Base-by-base conservation (phyloP, 305 asterid species). In the Fraxinus paxiana region DNA sequence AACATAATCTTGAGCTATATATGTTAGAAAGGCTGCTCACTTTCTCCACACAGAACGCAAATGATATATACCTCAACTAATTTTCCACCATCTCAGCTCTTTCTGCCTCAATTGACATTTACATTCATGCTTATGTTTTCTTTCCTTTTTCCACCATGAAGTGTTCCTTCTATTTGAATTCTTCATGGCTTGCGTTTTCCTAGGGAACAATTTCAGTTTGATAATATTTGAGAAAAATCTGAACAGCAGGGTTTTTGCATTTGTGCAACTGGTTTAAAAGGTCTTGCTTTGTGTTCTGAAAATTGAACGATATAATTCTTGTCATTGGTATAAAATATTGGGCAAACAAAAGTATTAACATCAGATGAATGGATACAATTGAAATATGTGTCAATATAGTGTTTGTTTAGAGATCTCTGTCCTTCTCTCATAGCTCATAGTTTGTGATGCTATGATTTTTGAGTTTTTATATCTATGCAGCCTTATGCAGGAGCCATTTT, bases 401-500 rank as follows among this genome's bases (percentile, higher is more conserved):
- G n/a, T 61, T 61, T 61, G 71, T 61, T 61, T 61, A 0, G 71
- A 22, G 33, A 61, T 61, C 33, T 46, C 43, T 70, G 33, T 56
- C 73, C 6, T 33, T 31, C 73, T 76, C 79, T 33, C 56, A 5
- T 67, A 28, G 67, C 75, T 61, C 24, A 48, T 56, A 34, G 71
- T 28, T 84, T 85, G 79, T 78, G 82, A 83, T 87, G 72, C 87
- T 91, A 84, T 90, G 89, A 89, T 88, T 85, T 89, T 91, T 91
- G 92, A 91, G 87, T 91, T 91, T 22, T 90, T 92, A 94, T 89
- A 91, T 90, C 86, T 91, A 84, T 93, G 97, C 99, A 96, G 99
- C 97, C 98, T 96, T 87, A 94, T 96, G 98, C 99, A 92, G 98
- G 98, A 96, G 97, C 99, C 98, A 56, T 96, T 96, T 84, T 89